Conservation (phyloP, 139 green algal genomes). For the Monoraphidium neglectum region DNA sequence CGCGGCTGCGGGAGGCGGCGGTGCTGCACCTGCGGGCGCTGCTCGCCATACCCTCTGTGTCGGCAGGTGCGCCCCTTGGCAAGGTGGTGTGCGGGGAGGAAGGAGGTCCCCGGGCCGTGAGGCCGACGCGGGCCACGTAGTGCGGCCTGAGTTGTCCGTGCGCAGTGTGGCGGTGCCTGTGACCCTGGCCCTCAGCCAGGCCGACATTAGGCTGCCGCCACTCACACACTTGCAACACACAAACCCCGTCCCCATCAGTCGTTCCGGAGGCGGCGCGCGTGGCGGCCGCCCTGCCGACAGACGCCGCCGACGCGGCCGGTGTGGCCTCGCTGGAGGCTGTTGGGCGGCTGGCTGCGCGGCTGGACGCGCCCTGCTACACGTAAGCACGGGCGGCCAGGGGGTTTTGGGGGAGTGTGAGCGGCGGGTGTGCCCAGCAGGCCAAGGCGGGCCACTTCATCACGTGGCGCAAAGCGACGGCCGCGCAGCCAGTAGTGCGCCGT, state of each 20-base stretch:
- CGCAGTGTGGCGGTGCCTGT: background rate
- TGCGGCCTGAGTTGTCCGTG: too few relatives aligned
- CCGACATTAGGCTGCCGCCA: too few relatives aligned
- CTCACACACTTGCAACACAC: background rate
- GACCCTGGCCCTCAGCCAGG: background rate
- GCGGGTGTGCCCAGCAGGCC: background rate
- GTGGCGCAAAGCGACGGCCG: too few relatives aligned
- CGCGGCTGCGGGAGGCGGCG: constrained; percentile 63
- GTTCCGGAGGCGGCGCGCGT: constrained; percentile 20
- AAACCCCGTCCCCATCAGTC: background rate
- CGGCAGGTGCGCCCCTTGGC: background rate
- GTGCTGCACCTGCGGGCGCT: constrained; percentile 31
- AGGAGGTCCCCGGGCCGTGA: too few relatives aligned
- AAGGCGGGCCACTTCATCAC: too few relatives aligned
- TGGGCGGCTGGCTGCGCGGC: constrained; percentile 12
- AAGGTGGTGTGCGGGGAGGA: too few relatives aligned
- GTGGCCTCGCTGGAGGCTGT: constrained; percentile 23
- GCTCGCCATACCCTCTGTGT: constrained; percentile 7
- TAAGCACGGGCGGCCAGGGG: background rate
- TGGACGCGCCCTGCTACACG: constrained; percentile 20
- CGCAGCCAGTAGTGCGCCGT: too few relatives aligned
- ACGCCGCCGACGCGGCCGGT: constrained; percentile 20
- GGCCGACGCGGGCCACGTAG: too few relatives aligned
- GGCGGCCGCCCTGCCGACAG: constrained; percentile 14
- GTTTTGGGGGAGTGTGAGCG: background rate